Percentiles rank a stretch among this genome's conserved stretches.
Conservation (phyloP, 805 yeast genomes). For the Sugiyamaella smithiae region DNA sequence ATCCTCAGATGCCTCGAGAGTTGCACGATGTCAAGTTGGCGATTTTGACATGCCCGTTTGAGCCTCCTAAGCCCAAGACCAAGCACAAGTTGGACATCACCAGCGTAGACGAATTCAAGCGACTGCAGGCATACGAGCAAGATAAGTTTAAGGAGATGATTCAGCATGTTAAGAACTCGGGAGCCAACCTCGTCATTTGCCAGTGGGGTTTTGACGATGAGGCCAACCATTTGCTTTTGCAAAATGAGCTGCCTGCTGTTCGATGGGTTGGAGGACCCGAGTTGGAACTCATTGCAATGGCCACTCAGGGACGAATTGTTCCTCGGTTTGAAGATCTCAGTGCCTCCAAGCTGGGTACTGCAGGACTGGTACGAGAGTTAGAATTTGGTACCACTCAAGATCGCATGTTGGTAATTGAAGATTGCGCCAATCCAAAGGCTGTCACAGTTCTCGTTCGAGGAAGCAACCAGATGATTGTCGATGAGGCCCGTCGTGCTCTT, state of each 20-base stretch:
- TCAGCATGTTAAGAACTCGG: slow-evolving; percentile 74
- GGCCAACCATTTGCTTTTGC: slow-evolving; percentile 87
- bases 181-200: slow-evolving; percentile 95
- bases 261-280: slow-evolving; percentile 99
- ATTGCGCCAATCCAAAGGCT: slow-evolving; percentile 79
- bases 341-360: slow-evolving; percentile 77
- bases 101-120: slow-evolving; percentile 89
- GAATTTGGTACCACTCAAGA: slow-evolving; percentile 97
- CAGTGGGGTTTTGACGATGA: slow-evolving; percentile 99
- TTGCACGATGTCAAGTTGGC: slow-evolving; percentile 83
- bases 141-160: slow-evolving; percentile 91
- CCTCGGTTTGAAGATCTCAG: slow-evolving; percentile 94
- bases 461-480: slow-evolving; percentile 95
- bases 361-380: slow-evolving; percentile 80
- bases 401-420: slow-evolving; percentile 91
- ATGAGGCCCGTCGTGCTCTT: slow-evolving; percentile 92
- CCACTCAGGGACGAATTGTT: slow-evolving; percentile 95
- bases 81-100: slow-evolving; percentile 94
- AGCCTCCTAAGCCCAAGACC: slow-evolving; percentile 99
- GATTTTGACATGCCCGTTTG: slow-evolving; percentile 96
- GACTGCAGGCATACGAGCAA: slow-evolving; percentile 87
- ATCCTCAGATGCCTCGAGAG: slow-evolving; percentile 94
- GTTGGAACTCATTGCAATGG: slow-evolving; percentile 91
- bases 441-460: slow-evolving; percentile 95
- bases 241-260: slow-evolving; percentile 89